Conservation (phyloP, 306 rosid genomes). For the Erythrophleum fordii region DNA sequence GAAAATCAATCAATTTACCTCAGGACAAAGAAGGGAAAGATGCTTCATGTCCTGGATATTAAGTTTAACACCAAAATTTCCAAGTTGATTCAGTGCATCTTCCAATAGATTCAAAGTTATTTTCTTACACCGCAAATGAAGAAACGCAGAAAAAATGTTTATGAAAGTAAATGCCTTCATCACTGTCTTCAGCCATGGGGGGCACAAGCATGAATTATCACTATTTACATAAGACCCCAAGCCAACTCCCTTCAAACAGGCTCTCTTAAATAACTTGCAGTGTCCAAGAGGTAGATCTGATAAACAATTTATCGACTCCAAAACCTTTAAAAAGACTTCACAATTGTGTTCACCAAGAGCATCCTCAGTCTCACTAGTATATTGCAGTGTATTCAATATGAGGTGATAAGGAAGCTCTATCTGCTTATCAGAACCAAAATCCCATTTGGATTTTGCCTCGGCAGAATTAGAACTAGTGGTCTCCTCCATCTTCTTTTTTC, state of each 20-base stretch:
- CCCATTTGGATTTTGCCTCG: constrained; percentile 33
- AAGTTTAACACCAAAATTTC: constrained; percentile 57
- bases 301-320: constrained; percentile 71
- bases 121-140: constrained; percentile 55
- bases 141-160: constrained; percentile 63
- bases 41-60: constrained; percentile 59
- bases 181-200: constrained; percentile 76
- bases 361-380: constrained; percentile 20
- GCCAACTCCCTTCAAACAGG: constrained; percentile 39
- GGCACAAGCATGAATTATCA: constrained; percentile 68
- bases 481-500: constrained; percentile 34
- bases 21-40: constrained; percentile 73
- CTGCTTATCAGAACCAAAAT: constrained; percentile 46
- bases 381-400: constrained; percentile 51
- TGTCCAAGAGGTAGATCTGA: constrained; percentile 60
- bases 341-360: constrained; percentile 51
- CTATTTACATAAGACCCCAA: constrained; percentile 21
- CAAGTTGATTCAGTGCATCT: constrained; percentile 62
- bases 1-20: constrained; percentile 52
- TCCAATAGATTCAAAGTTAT: constrained; percentile 48
- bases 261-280: constrained; percentile 65
- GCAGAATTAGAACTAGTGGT: constrained; percentile 22
- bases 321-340: constrained; percentile 53
- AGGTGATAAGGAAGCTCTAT: constrained; percentile 60
- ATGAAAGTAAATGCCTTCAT: constrained; percentile 79